Percentiles rank a stretch among this genome's conserved stretches.
phyloP scores from a whole-genome alignment of 1,284 basidiomycete genomes.

The Afroboletus lepidellus region DNA sequence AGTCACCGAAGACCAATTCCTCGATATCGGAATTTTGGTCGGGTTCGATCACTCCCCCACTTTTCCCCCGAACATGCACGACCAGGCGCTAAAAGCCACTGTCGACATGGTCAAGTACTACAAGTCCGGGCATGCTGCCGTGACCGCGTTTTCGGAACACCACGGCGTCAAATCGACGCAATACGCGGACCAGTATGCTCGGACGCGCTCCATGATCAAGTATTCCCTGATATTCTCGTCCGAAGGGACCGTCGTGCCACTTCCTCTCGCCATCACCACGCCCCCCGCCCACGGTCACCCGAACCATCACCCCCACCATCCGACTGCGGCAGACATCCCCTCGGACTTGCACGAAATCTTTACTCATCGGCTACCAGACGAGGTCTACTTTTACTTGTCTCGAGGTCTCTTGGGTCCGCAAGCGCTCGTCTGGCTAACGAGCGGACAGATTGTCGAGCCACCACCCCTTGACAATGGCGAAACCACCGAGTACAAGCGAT shows the following conservation, averaged over 20 bases:
- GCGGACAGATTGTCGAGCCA: slow-evolving; percentile 80
- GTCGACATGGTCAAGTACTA: slow-evolving; percentile 90
- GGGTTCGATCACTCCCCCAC: slow-evolving; percentile 87
- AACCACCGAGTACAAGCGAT: slow-evolving; percentile 90
- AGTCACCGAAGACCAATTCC: slow-evolving; percentile 87
- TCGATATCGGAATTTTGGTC: slow-evolving; percentile 90
- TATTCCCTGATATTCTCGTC: slow-evolving; percentile 89
- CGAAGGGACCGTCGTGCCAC: slow-evolving; percentile 85
- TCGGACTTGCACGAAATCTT: slow-evolving; percentile 94
- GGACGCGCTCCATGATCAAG: slow-evolving; percentile 90
- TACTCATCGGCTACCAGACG: slow-evolving; percentile 92
- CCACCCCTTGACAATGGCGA: slow-evolving; percentile 95
- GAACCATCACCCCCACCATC: slow-evolving; percentile 61
- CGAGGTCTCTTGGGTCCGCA: slow-evolving; percentile 87
- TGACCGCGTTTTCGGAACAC: slow-evolving; percentile 76
- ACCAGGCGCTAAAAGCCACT: slow-evolving; percentile 77
- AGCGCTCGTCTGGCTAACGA: slow-evolving; percentile 88
- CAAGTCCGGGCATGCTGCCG: slow-evolving; percentile 81
- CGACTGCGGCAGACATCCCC: slow-evolving; percentile 86
- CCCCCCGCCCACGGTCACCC: slow-evolving; percentile 47
- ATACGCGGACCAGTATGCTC: slow-evolving; percentile 87
- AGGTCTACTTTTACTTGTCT: slow-evolving; percentile 95
- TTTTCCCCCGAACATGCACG: slow-evolving; percentile 82
- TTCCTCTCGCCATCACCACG: slow-evolving; percentile 75
- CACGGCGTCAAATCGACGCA: slow-evolving; percentile 73